Evolutionary conservation across 176 grass and related monocot genomes (phyloP), one percentile per base, ranked within the genome.

Genomic region (Cenchrus fungigraminus): DNA sequence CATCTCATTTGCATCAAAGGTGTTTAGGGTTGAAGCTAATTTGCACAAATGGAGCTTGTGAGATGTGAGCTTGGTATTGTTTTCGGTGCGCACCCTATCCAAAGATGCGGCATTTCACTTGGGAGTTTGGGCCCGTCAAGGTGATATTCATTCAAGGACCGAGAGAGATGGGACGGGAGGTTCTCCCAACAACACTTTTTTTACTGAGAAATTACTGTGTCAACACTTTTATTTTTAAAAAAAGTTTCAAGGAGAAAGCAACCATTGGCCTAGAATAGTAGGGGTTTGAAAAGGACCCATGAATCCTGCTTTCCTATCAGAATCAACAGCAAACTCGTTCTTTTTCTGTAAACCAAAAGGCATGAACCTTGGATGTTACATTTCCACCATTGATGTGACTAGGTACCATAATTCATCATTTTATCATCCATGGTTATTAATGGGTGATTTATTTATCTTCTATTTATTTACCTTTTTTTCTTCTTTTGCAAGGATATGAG

Each of bases 81-180:
- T 70, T 74, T 66, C 6, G 80, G 69, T 12, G 12, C 12, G 45
- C 87, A 87, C 79, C 29, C 34, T 81, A 9, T 84, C 45, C 90
- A 79, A 89, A 89, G 79, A 87, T 84, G 31, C 68, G 16, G 74
- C 67, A 84, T 76, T 42, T 80, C 79, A 66, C 68, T 46, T 87
- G 66, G 71, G 68, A 65, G 32, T 70, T 31, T 87, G 87, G 61
- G 61, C 71, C 64, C 50, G 59, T 89, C 79, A 49, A 79, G 74
- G 87, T 76, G 65, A 64, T 19, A 71, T 73, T 52, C 8, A 57
- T 74, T 47, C 69, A 81, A 68, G 60, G 46, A 67, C 71, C 78
- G 68, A 74, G 78, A 81, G 7, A 58, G 45, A 46, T 46, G 45
- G 45, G 45, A 9, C 0, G 45, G 0, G 45, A 9, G 5, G 8